Evolutionary conservation across 345 rosid genomes (phyloP).

Genomic region (Murraya paniculata): DNA sequence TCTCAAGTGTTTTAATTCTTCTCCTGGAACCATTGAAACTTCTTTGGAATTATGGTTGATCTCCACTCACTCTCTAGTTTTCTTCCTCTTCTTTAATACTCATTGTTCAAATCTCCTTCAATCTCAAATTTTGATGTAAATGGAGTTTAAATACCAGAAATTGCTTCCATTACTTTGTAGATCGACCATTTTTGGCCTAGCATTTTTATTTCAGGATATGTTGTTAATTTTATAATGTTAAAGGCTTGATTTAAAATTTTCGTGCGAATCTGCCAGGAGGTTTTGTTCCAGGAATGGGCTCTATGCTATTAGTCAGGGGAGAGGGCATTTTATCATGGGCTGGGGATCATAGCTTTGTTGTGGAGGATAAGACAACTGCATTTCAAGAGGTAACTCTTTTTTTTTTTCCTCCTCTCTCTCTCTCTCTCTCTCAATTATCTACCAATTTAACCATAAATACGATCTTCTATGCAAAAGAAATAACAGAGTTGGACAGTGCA

Average conservation of each 20-base stretch:
- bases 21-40: neutral
- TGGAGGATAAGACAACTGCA: constrained; percentile 52
- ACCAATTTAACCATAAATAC: neutral
- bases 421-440: no score
- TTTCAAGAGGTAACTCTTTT: constrained; percentile 51
- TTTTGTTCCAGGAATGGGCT: constrained; percentile 41
- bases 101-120: neutral
- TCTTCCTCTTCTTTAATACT: neutral
- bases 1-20: neutral
- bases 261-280: constrained; percentile 42
- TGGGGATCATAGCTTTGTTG: constrained; percentile 59
- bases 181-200: no score
- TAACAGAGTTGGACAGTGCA: neutral
- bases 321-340: constrained; percentile 72
- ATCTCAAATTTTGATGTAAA: neutral
- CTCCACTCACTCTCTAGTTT: neutral
- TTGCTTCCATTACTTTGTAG: neutral
- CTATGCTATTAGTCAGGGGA: constrained; percentile 69
- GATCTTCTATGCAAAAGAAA: neutral
- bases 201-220: neutral
- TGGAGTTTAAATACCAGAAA: neutral
- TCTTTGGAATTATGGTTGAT: neutral
- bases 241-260: constrained; percentile 8
- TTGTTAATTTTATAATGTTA: neutral
- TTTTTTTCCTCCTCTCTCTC: neutral